These are phyloP conservation scores for Diospyros kaki DNA, from an alignment of 148 eudicot species.

Conservation along the genomic window DNA sequence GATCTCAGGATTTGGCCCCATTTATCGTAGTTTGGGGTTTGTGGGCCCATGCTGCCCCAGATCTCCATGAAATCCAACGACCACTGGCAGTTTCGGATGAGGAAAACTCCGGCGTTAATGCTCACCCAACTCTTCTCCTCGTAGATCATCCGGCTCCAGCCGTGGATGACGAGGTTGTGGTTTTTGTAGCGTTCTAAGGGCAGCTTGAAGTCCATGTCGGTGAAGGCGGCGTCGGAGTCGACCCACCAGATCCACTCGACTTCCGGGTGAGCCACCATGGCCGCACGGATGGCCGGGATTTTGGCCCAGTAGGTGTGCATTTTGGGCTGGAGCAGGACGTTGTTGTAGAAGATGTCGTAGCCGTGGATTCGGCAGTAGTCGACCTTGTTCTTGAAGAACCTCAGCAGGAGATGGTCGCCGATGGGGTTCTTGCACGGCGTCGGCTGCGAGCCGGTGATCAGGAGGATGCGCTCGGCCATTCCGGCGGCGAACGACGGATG, in stretches of 20 bases:
- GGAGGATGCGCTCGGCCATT: conserved; percentile 33
- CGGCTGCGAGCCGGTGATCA: conserved; percentile 84
- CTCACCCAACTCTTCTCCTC: conserved; percentile 68
- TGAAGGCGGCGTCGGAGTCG: conserved; percentile 86
- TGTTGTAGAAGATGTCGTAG: conserved; percentile 75
- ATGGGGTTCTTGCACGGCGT: conserved; percentile 59
- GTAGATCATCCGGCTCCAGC: conserved; percentile 53
- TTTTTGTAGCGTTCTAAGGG: conserved; percentile 52
- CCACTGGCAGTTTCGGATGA: conserved; percentile 91
- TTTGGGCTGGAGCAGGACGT: conserved; percentile 52
- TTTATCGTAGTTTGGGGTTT: conserved; percentile 45
- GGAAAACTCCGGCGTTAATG: conserved; percentile 82
- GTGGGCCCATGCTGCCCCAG: conserved; percentile 82
- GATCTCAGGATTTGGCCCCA: conserved; percentile 59
- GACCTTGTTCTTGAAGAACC: conserved; percentile 80
- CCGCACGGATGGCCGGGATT: conserved; percentile 64
- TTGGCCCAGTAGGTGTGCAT: conserved; percentile 84
- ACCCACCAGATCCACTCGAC: conserved; percentile 99
- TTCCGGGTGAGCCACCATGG: conserved; percentile 96
- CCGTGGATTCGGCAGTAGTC: conserved; percentile 91
- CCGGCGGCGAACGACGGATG: conserved; percentile 43
- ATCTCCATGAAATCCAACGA: conserved; percentile 67
- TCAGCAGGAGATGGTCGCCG: conserved; percentile 65
- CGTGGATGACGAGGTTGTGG: conserved; percentile 68
- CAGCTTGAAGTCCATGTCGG: conserved; percentile 84